Percentiles rank a stretch among this genome's conserved stretches.
These are phyloP conservation scores for Solanum medicagineum DNA, from an alignment of 257 asterid species.

Conservation along the genomic window DNA sequence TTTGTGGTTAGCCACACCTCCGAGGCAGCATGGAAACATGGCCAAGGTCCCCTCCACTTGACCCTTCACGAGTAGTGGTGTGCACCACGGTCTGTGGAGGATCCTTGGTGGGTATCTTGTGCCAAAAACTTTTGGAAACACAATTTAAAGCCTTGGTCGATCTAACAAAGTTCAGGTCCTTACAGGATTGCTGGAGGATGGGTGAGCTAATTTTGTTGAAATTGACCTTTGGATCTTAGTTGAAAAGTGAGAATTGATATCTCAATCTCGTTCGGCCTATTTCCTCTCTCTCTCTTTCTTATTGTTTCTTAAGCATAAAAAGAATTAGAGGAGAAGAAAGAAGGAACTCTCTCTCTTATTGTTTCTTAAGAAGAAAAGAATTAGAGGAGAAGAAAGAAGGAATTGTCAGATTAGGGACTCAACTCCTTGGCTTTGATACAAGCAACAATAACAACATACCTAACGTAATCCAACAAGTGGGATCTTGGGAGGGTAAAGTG, in stretches of 20 bases:
- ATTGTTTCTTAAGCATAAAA: not conserved
- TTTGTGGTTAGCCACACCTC: too few relatives aligned
- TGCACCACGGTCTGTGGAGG: too few relatives aligned
- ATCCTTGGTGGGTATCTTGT: too few relatives aligned
- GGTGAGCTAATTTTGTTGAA: not conserved
- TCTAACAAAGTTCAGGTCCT: too few relatives aligned
- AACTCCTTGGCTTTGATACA: not conserved
- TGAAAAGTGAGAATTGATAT: not conserved
- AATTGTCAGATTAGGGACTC: not conserved
- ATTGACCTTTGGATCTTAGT: not conserved
- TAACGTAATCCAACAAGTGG: not conserved
- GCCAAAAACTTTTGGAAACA: too few relatives aligned
- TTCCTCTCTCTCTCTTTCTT: not conserved
- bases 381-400: not conserved
- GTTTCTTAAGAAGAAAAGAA: not conserved
- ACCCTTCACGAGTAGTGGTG: too few relatives aligned
- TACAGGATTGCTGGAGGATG: not conserved
- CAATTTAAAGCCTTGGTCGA: too few relatives aligned
- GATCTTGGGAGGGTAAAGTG: not conserved
- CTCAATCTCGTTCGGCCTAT: not conserved
- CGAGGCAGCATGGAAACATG: too few relatives aligned
- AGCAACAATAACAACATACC: not conserved
- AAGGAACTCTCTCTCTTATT: not conserved
- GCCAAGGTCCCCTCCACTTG: too few relatives aligned
- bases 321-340: not conserved